These are phyloP conservation scores for Lanmaoa rubissima DNA, from an alignment of 768 basidiomycete species.

Conservation along the genomic window DNA sequence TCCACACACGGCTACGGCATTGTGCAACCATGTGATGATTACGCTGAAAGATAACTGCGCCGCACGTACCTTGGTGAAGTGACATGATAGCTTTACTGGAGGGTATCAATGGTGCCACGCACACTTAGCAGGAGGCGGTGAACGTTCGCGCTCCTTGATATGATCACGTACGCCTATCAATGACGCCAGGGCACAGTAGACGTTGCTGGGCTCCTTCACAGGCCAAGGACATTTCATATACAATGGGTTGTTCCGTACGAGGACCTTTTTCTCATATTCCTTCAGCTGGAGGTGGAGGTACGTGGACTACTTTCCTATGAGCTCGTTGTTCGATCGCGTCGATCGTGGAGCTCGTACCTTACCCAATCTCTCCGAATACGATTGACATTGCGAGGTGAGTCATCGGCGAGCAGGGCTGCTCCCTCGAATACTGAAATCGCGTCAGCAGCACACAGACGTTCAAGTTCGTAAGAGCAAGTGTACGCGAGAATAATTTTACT, in stretches of 20 bases:
- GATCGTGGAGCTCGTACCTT: background rate
- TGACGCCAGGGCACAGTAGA: too few relatives aligned
- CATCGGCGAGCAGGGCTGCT: background rate
- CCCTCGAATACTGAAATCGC: background rate
- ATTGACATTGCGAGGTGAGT: background rate
- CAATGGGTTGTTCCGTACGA: background rate
- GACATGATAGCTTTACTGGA: background rate
- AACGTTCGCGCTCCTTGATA: background rate
- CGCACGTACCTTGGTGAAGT: background rate
- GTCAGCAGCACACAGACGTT: too few relatives aligned
- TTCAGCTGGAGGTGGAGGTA: background rate
- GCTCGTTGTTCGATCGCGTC: background rate
- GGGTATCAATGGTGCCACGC: background rate
- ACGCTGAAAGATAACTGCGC: background rate
- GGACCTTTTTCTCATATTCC: background rate
- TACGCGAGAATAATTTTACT: background rate
- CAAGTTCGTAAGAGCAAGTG: too few relatives aligned
- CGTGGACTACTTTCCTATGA: background rate
- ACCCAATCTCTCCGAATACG: background rate
- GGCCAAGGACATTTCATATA: background rate
- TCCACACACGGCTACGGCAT: background rate
- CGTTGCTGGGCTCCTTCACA: too few relatives aligned
- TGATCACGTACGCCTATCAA: too few relatives aligned
- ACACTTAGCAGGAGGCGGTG: background rate
- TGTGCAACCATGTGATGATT: background rate